Base-by-base conservation (phyloP, 495 filamentous ascomycete species). In the Pseudevernia furfuracea region DNA sequence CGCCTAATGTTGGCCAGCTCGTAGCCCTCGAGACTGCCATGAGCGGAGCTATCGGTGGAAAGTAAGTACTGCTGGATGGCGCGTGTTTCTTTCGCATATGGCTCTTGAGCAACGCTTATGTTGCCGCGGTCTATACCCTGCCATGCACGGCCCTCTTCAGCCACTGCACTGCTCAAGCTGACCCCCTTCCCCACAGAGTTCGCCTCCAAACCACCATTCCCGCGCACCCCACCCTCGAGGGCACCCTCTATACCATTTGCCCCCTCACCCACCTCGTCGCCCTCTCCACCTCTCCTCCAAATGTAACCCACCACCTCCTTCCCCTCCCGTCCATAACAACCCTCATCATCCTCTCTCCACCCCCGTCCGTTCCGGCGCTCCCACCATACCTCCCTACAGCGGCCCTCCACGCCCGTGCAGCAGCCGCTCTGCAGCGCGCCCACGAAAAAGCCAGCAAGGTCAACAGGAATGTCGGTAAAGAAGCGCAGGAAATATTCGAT, bases 401-500 rank as follows among this genome's bases (percentile, higher is more conserved):
- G 64, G 78, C 81, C 14, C 73, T 88, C 66, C 77, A 77, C 67
- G 69, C 75, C 15, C 77, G 85, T 14, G 84, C 84, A 71, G 78
- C 79, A 25, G 80, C 76, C 57, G 80, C 81, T 14, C 70, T 87
- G 23, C 71, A 74, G 41, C 79, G 81, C 41, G 69, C 85, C 49
- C 79, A 82, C 46, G 83, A 86, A 60, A 72, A 74, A 21, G 83
- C 85, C 60, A 76, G 78, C 21, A 80, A 73, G 52, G 77, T 79
- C 57, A 86, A 85, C 14, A 85, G 82, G 69, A 84, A 82, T 10
- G 87, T 89, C 21, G 84, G 77, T 37, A 81, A 76, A 57, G 87
- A 88, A 66, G 85, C 80, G 28, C 87, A 90, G 71, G 87, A 88
- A 52, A 79, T 90, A 17, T 90, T 88, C 67, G 85, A 90, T 75